These are phyloP conservation scores for Mangifera indica DNA, from an alignment of 345 rosid species.

Conservation along the genomic window DNA sequence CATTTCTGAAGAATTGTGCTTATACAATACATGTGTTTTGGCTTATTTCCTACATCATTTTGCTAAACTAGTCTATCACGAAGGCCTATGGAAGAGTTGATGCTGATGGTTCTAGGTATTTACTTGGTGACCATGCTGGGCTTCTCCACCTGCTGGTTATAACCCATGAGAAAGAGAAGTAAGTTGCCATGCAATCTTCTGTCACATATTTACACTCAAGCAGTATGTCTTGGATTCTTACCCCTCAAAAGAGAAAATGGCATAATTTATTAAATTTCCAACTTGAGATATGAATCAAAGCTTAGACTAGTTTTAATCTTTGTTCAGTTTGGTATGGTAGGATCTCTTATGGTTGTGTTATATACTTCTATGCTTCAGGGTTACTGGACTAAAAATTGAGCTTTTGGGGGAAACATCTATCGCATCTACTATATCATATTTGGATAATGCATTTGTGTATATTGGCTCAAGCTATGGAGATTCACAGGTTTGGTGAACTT, in stretches of 20 bases:
- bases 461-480: constrained; percentile 97
- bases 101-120: constrained; percentile 93
- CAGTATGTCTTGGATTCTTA: background rate
- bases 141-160: constrained; percentile 86
- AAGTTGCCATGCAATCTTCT: constrained; percentile 30
- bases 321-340: background rate
- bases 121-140: constrained; percentile 91
- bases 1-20: background rate
- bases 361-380: constrained; percentile 50
- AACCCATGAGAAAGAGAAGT: constrained; percentile 91
- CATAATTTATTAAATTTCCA: background rate
- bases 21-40: constrained; percentile 12
- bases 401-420: constrained; percentile 95
- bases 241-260: too few relatives aligned
- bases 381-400: constrained; percentile 93
- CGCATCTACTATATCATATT: constrained; percentile 87
- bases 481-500: constrained; percentile 61
- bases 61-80: constrained; percentile 60
- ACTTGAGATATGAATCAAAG: background rate
- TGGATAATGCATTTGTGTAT: constrained; percentile 83
- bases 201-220: background rate
- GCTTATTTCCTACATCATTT: constrained; percentile 13
- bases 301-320: background rate
- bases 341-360: constrained; percentile 14
- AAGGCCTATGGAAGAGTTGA: constrained; percentile 95